phyloP scores from a whole-genome alignment of 1,284 basidiomycete genomes.

The Xerocomus amazonicus region DNA sequence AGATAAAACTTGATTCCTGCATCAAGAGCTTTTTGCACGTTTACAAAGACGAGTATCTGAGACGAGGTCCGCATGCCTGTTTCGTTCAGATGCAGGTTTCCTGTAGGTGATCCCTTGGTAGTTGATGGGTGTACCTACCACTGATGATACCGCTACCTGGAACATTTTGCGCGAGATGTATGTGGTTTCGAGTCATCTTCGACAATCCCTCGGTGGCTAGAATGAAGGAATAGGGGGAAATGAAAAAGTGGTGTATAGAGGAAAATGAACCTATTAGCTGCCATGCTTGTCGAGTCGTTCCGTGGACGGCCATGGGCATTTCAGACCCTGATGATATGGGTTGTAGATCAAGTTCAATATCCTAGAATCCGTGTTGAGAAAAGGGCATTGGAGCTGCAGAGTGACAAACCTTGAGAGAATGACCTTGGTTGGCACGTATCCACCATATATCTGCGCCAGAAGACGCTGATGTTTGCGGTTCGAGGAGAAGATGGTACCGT shows the following conservation, averaged over 20 bases:
- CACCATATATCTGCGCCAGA: slow-evolving; percentile 54
- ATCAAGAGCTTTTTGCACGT: slow-evolving; percentile 67
- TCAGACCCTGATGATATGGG: slow-evolving; percentile 59
- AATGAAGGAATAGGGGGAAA: not conserved
- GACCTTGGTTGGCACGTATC: slow-evolving; percentile 94
- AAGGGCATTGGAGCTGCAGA: not conserved
- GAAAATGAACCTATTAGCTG: slow-evolving; percentile 49
- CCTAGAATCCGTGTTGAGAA: slow-evolving; percentile 35
- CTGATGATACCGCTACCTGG: slow-evolving; percentile 64
- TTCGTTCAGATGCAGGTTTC: not conserved
- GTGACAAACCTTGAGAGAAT: slow-evolving; percentile 68
- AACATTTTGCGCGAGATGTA: slow-evolving; percentile 81
- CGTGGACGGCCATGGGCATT: slow-evolving; percentile 77
- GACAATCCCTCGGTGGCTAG: slow-evolving; percentile 69
- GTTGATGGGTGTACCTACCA: slow-evolving; percentile 44
- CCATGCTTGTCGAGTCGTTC: slow-evolving; percentile 70
- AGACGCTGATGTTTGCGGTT: slow-evolving; percentile 43
- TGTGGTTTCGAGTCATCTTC: slow-evolving; percentile 84
- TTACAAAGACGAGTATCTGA: slow-evolving; percentile 71
- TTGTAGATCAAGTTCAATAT: slow-evolving; percentile 63
- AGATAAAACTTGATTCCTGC: slow-evolving; percentile 71
- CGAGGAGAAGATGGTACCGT: slow-evolving; percentile 68
- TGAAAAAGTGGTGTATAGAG: not conserved
- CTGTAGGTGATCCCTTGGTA: not conserved
- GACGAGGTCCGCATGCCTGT: slow-evolving; percentile 76